Base-by-base conservation (phyloP, 2,329 filamentous ascomycete species). In the Xylaria sp. region DNA sequence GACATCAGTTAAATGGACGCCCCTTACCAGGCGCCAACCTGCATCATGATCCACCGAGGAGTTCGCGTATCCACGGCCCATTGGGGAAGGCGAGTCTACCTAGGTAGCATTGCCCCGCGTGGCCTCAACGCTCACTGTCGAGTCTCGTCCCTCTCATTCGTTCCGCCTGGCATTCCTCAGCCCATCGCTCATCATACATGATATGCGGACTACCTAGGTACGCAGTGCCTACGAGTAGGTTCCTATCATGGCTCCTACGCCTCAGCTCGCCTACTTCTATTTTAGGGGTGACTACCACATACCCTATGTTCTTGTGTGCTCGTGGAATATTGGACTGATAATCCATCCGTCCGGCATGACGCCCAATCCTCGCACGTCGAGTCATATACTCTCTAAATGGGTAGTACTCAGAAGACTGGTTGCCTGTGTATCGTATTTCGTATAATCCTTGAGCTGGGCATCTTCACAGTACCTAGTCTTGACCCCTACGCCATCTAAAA, bases 11-110 rank as follows among this genome's bases (percentile, higher is more conserved):
- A 13, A 6, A n/a, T 46, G n/a, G 42, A 52, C n/a, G 4, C 55
- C 48, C 61, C 50, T 58, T 60, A 55, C 55, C 58, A 63, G 56
- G 59, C 62, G 62, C 62, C 60, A 55, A 57, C 62, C 52, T 59
- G 60, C 62, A 64, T 63, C 62, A 56, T 60, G 62, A 59, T 64
- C 60, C 62, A 64, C 62, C 55, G 13, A 37, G 37, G 55, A 47
- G 54, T 54, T 59, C 62, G 48, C 46, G 54, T 64, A 59, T 37
- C 52, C 58, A 49, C 50, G 37, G 49, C 56, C 53, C 63, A 60
- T 62, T 60, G 60, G 58, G 58, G 58, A 55, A 60, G 51, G 60
- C 50, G 60, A 55, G 35, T 47, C 18, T 23, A 50, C 46, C 54
- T 49, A 52, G 51, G 53, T 57, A 50, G 30, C 44, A 47, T 34